Evolutionary conservation across 208 protist genomes (phyloP).

Genomic region (Trypanosoma boissoni): DNA sequence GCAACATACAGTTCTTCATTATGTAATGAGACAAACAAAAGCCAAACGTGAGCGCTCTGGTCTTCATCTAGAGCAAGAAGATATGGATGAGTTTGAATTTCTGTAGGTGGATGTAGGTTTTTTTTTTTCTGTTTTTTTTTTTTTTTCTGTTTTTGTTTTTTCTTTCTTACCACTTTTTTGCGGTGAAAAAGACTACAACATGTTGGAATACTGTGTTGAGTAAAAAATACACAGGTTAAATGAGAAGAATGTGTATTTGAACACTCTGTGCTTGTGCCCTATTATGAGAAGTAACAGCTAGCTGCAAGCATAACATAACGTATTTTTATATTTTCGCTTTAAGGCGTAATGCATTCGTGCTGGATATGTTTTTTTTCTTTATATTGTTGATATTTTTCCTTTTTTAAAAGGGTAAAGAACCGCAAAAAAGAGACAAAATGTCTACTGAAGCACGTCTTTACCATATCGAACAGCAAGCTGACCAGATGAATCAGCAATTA

Average conservation of each 20-base stretch:
- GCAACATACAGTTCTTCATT: conserved; percentile 87
- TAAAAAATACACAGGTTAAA: conserved; percentile 16
- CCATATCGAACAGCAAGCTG: conserved; percentile 27
- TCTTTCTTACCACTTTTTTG: conserved; percentile 3
- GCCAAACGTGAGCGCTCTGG: conserved; percentile 48
- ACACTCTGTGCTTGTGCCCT: no score
- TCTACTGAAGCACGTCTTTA: conserved; percentile 31
- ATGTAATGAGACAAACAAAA: conserved; percentile 78
- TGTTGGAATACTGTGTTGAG: neutral
- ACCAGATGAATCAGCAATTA: conserved; percentile 31
- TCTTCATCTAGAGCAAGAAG: conserved; percentile 13
- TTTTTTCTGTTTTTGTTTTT: conserved; percentile 5
- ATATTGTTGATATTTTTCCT: conserved; percentile 4
- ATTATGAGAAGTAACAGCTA: no score
- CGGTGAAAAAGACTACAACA: neutral
- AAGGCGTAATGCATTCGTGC: no score
- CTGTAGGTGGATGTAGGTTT: conserved; percentile 8
- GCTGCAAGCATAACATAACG: no score
- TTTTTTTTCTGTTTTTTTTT: conserved; percentile 17
- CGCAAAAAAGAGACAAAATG: conserved; percentile 4
- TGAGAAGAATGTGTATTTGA: conserved; percentile 3
- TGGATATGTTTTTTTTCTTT: neutral
- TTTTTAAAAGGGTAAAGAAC: neutral
- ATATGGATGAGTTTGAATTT: conserved; percentile 22
- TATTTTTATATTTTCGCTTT: conserved; percentile 16